Conservation (phyloP, 257 asterid genomes). For the Petunia secreta region DNA sequence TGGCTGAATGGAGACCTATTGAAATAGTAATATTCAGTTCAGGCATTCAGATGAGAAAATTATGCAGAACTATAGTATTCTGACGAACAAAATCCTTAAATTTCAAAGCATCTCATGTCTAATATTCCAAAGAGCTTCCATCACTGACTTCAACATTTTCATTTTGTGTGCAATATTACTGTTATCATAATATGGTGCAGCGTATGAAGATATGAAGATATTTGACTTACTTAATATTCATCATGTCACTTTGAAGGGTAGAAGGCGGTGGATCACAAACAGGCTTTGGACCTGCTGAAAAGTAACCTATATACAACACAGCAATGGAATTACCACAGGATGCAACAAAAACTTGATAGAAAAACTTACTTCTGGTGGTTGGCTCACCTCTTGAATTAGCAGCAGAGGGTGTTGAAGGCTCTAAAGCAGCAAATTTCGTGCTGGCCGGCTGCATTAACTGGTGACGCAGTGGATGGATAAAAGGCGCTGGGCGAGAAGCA, state of each 20-base stretch:
- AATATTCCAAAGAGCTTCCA: neutral
- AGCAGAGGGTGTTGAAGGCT: slow-evolving; percentile 32
- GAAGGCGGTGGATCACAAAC: slow-evolving; percentile 16
- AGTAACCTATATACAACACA: neutral
- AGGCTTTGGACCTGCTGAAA: slow-evolving; percentile 6
- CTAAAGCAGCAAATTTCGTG: slow-evolving; percentile 41
- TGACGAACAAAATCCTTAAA: neutral
- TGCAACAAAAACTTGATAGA: neutral
- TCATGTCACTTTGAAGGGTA: slow-evolving; percentile 17
- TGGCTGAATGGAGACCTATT: slow-evolving; percentile 86
- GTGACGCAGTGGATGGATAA: slow-evolving; percentile 68
- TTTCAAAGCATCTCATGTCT: too few species aligned
- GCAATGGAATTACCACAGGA: neutral
- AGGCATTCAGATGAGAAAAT: slow-evolving; percentile 7
- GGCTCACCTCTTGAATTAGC: slow-evolving; percentile 35
- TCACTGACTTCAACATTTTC: neutral
- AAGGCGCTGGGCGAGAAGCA: slow-evolving; percentile 76
- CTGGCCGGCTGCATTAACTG: slow-evolving; percentile 56
- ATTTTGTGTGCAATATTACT: neutral
- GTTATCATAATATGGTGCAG: neutral
- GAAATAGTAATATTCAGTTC: slow-evolving; percentile 25
- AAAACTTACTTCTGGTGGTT: neutral
- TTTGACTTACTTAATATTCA: slow-evolving; percentile 23
- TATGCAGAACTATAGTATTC: neutral
- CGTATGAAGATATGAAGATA: neutral